Percentiles rank a stretch among this genome's conserved stretches.
Conservation (phyloP, 176 grass and related monocot genomes). For the Avena eriantha region DNA sequence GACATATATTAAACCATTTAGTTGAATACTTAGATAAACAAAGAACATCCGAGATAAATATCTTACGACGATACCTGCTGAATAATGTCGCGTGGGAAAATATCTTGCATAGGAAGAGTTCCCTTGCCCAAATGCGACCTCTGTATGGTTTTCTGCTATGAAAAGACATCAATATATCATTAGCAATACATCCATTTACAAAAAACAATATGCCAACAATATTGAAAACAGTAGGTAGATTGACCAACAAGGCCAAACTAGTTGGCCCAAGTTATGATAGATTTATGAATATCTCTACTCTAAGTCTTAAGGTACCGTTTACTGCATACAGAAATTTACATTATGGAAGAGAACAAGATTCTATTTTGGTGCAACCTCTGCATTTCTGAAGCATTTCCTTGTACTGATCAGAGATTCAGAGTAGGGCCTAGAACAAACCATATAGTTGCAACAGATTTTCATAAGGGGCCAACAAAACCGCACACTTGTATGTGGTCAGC, state of each 20-base stretch:
- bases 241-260: background rate
- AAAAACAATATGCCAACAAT: background rate
- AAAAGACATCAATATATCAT: background rate
- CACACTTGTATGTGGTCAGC: conserved; percentile 1
- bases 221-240: background rate
- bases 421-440: background rate
- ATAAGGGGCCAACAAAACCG: background rate
- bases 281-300: background rate
- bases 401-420: background rate
- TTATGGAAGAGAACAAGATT: background rate
- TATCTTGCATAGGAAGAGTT: conserved; percentile 52
- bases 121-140: conserved; percentile 68
- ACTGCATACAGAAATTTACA: background rate
- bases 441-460: conserved; percentile 17
- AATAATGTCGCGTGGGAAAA: conserved; percentile 31
- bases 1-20: background rate
- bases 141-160: conserved; percentile 39
- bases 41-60: conserved; percentile 32
- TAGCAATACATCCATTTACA: conserved; percentile 22
- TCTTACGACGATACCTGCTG: conserved; percentile 33
- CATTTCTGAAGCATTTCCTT: conserved; percentile 29
- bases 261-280: background rate
- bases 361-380: background rate
- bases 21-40: background rate
- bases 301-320: background rate